Evolutionary conservation across 768 basidiomycete genomes (phyloP).

Genomic region (Pholiota microspora): DNA sequence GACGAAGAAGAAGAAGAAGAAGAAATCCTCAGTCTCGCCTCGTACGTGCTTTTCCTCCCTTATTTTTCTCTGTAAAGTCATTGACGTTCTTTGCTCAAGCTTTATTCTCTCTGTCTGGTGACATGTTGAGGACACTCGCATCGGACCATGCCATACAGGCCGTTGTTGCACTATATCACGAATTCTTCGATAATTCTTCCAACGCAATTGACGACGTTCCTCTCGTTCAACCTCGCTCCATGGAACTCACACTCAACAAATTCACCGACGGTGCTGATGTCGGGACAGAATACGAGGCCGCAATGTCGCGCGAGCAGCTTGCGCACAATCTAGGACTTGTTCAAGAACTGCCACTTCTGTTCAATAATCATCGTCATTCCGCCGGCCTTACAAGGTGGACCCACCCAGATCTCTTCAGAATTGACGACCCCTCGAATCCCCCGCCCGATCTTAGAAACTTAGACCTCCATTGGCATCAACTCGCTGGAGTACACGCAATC

Average conservation of each 20-base stretch:
- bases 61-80: not conserved
- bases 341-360: conserved; percentile 15
- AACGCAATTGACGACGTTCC: not conserved
- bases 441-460: conserved; percentile 1
- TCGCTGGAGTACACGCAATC: conserved; percentile 21
- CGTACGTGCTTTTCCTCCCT: not conserved
- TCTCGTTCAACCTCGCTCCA: no score
- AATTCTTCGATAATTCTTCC: conserved; percentile 13
- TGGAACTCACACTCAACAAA: not conserved
- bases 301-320: conserved; percentile 5
- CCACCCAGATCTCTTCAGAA: not conserved
- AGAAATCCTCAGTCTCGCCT: not conserved
- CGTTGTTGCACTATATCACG: conserved; percentile 16
- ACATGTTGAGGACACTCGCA: conserved; percentile 14
- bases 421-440: not conserved
- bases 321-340: conserved; percentile 18
- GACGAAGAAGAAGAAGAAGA: not conserved
- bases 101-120: not conserved
- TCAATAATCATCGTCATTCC: conserved; percentile 18
- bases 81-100: not conserved
- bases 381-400: conserved; percentile 22
- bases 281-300: conserved; percentile 22
- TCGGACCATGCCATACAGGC: conserved; percentile 15
- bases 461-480: conserved; percentile 26
- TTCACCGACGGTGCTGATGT: conserved; percentile 10